These are phyloP conservation scores for Helotiales sp. DNA, from an alignment of 2,329 filamentous ascomycete species.

Conservation along the genomic window DNA sequence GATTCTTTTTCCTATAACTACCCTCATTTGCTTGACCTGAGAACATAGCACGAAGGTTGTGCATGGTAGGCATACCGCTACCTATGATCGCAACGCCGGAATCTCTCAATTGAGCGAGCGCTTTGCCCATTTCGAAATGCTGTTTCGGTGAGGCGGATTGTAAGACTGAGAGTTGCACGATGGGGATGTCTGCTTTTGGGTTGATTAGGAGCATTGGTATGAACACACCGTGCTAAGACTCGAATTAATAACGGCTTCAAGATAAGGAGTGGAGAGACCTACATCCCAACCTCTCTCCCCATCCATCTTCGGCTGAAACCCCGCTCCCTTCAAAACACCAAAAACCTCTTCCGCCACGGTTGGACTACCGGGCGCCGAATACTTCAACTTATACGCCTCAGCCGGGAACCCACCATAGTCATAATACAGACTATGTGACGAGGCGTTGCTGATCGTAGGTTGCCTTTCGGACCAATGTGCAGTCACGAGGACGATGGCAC, in stretches of 20 bases:
- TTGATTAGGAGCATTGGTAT: constrained; percentile 37
- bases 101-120: constrained; percentile 68
- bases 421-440: constrained; percentile 56
- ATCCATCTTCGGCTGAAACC: constrained; percentile 41
- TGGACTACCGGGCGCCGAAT: constrained; percentile 60
- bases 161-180: constrained; percentile 72
- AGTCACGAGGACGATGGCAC: constrained; percentile 76
- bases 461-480: constrained; percentile 72
- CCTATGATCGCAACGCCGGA: constrained; percentile 71
- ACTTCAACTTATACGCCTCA: constrained; percentile 59
- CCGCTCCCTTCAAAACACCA: constrained; percentile 52
- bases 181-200: constrained; percentile 53
- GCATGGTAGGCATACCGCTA: constrained; percentile 73
- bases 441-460: constrained; percentile 57
- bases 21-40: constrained; percentile 56
- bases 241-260: neutral
- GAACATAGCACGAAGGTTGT: constrained; percentile 64
- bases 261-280: neutral
- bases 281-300: constrained; percentile 33
- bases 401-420: constrained; percentile 65
- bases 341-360: constrained; percentile 56
- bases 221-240: constrained; percentile 62
- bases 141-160: constrained; percentile 65
- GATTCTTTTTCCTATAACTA: constrained; percentile 60
- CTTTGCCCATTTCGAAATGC: constrained; percentile 71